Evolutionary conservation across 768 basidiomycete species (phyloP).

Genomic region (Rhodotorula kratochvilovae): DNA sequence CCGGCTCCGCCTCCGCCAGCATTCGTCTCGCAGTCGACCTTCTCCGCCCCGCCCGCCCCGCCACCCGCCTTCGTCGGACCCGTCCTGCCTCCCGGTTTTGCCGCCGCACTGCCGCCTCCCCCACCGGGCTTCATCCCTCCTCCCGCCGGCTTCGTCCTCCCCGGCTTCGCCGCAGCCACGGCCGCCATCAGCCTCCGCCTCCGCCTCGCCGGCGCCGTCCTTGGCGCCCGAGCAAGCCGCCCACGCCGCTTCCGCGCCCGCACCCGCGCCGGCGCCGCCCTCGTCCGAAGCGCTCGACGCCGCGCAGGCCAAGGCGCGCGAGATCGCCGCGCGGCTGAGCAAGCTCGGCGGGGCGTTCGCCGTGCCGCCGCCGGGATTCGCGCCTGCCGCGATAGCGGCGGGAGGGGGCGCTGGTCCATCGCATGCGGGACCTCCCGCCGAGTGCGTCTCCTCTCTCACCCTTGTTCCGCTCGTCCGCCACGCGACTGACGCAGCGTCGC

Average conservation of each 20-base stretch:
- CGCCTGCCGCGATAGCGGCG: neutral
- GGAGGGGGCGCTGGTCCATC: neutral
- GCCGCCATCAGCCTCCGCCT: neutral
- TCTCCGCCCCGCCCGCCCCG: neutral
- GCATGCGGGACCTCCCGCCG: neutral
- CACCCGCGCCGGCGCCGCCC: neutral
- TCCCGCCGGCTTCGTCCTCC: constrained; percentile 26
- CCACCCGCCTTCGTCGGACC: neutral
- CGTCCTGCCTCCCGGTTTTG: neutral
- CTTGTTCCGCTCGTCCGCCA: too few relatives aligned
- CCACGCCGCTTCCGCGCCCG: neutral
- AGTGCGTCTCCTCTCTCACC: constrained; percentile 1
- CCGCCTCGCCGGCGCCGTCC: neutral
- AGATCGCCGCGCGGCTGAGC: constrained; percentile 33
- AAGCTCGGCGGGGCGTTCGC: constrained; percentile 35
- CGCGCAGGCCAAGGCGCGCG: constrained; percentile 33
- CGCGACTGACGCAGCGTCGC: too few relatives aligned
- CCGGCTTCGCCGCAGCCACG: neutral
- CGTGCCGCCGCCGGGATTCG: neutral
- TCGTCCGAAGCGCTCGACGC: constrained; percentile 18
- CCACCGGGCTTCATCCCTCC: constrained; percentile 3
- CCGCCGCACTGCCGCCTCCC: neutral
- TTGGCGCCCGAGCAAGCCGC: neutral
- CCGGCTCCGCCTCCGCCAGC: neutral
- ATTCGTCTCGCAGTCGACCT: neutral